phyloP scores from a whole-genome alignment of 2,329 filamentous ascomycete genomes.

The Blastomyces silverae region DNA sequence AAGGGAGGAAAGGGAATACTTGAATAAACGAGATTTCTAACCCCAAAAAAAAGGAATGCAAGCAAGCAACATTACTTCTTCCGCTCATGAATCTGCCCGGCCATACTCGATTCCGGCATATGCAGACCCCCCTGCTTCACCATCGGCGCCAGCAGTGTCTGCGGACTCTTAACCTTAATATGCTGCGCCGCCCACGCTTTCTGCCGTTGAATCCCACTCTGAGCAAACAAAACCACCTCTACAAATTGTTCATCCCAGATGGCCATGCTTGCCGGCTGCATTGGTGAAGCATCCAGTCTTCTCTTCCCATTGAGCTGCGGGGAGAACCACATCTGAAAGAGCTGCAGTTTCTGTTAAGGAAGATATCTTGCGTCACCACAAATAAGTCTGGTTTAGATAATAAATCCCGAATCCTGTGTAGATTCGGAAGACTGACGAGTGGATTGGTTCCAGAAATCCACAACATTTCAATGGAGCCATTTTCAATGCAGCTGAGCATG shows the following conservation, averaged over 20 bases:
- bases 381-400: constrained; percentile 33
- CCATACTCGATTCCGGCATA: constrained; percentile 5
- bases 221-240: constrained; percentile 24
- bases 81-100: background rate
- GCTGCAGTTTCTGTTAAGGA: constrained; percentile 35
- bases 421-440: constrained; percentile 35
- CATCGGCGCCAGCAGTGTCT: constrained; percentile 34
- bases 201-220: constrained; percentile 25
- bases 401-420: constrained; percentile 27
- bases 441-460: constrained; percentile 39
- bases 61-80: background rate
- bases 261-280: constrained; percentile 30
- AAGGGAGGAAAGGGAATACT: background rate
- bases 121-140: constrained; percentile 11
- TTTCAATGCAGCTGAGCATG: constrained; percentile 34
- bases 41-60: background rate
- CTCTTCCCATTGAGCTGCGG: constrained; percentile 36
- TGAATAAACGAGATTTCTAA: background rate
- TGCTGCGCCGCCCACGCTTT: constrained; percentile 32
- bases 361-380: constrained; percentile 35
- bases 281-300: constrained; percentile 39
- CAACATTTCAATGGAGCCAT: constrained; percentile 34
- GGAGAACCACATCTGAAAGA: constrained; percentile 36
- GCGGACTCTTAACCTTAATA: constrained; percentile 31
- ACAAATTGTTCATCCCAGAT: constrained; percentile 34